Evolutionary conservation across 2,329 filamentous ascomycete species (phyloP).

Genomic region (Chrysosporium keratinophilum): DNA sequence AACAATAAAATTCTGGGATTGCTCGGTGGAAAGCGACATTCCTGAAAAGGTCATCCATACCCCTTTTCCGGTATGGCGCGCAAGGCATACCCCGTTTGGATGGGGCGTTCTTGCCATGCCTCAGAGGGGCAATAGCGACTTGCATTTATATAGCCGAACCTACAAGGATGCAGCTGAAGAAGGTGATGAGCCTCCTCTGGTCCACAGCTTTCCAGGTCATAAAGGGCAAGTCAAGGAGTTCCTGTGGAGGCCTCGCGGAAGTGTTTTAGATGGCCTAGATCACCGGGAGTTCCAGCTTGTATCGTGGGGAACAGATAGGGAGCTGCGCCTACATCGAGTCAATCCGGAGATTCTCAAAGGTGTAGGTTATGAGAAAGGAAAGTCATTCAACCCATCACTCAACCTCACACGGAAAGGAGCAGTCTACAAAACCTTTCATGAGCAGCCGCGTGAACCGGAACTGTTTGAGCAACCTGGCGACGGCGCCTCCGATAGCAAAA

Average conservation of each 20-base stretch:
- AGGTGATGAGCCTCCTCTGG: constrained; percentile 33
- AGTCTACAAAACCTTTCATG: constrained; percentile 72
- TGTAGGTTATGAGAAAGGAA: constrained; percentile 64
- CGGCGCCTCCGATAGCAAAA: neutral
- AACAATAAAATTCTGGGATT: constrained; percentile 91
- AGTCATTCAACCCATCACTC: constrained; percentile 52
- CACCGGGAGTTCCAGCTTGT: constrained; percentile 85
- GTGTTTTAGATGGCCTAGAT: constrained; percentile 58
- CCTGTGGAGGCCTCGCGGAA: constrained; percentile 71
- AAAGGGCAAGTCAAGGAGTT: constrained; percentile 74
- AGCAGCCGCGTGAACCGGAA: constrained; percentile 25
- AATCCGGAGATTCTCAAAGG: constrained; percentile 53
- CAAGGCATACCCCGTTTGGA: constrained; percentile 83
- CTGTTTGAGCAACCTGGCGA: neutral
- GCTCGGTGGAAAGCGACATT: constrained; percentile 50
- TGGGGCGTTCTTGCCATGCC: constrained; percentile 82
- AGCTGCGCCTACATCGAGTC: constrained; percentile 67
- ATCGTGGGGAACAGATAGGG: constrained; percentile 81
- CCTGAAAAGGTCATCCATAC: constrained; percentile 71
- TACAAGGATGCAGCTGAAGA: constrained; percentile 21
- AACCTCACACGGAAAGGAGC: constrained; percentile 74
- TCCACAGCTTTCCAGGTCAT: constrained; percentile 46
- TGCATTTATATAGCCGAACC: constrained; percentile 71
- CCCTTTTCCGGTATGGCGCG: constrained; percentile 80
- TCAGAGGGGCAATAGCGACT: constrained; percentile 71